Percentiles rank a stretch among this genome's conserved stretches.
Conservation (phyloP, 768 basidiomycete genomes). For the Glaciozyma antarctica region DNA sequence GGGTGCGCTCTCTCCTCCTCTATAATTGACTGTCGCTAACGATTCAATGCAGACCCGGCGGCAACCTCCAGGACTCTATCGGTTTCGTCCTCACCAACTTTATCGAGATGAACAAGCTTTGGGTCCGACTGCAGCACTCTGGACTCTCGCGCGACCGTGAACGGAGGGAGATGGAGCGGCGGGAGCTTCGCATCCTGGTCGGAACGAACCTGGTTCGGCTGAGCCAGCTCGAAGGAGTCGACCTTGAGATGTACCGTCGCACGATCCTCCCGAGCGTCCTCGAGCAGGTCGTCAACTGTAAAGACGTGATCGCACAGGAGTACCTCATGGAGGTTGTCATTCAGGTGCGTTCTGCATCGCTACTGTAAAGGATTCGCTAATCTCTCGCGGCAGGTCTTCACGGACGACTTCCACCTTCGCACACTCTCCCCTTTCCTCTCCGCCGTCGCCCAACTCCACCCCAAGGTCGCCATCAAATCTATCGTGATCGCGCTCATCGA, state of each 20-base stretch:
- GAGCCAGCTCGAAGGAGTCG: slow-evolving; percentile 91
- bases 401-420: slow-evolving; percentile 95
- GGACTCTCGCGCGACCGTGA: slow-evolving; percentile 95
- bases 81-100: slow-evolving; percentile 95
- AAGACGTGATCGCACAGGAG: slow-evolving; percentile 97
- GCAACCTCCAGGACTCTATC: slow-evolving; percentile 89
- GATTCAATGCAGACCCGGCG: slow-evolving; percentile 53
- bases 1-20: slow-evolving; percentile 51
- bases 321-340: slow-evolving; percentile 99
- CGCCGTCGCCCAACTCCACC: slow-evolving; percentile 90
- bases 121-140: slow-evolving; percentile 96
- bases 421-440: slow-evolving; percentile 92
- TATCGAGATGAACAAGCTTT: slow-evolving; percentile 99
- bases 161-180: slow-evolving; percentile 60
- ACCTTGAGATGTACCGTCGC: slow-evolving; percentile 77
- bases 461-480: slow-evolving; percentile 95
- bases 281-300: slow-evolving; percentile 96
- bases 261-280: slow-evolving; percentile 83
- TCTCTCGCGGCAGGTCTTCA: slow-evolving; percentile 61
- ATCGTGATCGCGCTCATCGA: slow-evolving; percentile 98
- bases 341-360: slow-evolving; percentile 52
- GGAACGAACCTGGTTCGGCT: slow-evolving; percentile 95
- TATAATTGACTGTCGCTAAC: not conserved
- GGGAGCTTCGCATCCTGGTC: slow-evolving; percentile 88
- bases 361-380: too few relatives aligned